Conservation (phyloP, 768 basidiomycete genomes). For the Paxillus rubicundulus region DNA sequence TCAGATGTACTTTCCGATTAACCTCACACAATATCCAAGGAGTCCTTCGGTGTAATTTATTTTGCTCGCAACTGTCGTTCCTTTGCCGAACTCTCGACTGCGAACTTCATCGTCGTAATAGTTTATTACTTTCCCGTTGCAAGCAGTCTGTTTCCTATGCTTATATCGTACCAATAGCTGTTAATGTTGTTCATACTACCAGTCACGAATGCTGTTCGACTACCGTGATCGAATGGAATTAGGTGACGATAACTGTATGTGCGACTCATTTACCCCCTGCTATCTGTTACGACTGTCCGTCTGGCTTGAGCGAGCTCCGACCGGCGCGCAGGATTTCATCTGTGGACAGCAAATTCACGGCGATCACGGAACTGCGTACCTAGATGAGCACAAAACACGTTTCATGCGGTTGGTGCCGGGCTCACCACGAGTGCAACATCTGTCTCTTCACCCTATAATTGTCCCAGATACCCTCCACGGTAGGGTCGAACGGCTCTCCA, state of each 20-base stretch:
- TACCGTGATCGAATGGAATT: slow-evolving; percentile 9
- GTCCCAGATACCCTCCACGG: slow-evolving; percentile 96
- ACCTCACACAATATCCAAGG: slow-evolving; percentile 13
- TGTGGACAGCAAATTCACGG: slow-evolving; percentile 90
- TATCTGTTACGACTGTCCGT: slow-evolving; percentile 54
- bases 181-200: slow-evolving; percentile 27
- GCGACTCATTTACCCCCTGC: slow-evolving; percentile 1
- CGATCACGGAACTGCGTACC: slow-evolving; percentile 77
- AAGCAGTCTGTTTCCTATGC: slow-evolving; percentile 6
- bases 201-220: slow-evolving; percentile 17
- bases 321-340: slow-evolving; percentile 94
- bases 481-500: slow-evolving; percentile 95
- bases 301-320: slow-evolving; percentile 82
- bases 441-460: slow-evolving; percentile 98
- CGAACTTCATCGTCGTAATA: slow-evolving; percentile 20
- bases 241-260: slow-evolving; percentile 21
- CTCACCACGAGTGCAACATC: slow-evolving; percentile 95
- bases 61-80: slow-evolving; percentile 14
- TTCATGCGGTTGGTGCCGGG: slow-evolving; percentile 15
- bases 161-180: slow-evolving; percentile 27
- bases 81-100: slow-evolving; percentile 14
- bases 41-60: slow-evolving; percentile 25
- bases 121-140: slow-evolving; percentile 23
- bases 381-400: slow-evolving; percentile 26
- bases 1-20: slow-evolving; percentile 40